Conservation (phyloP, 352 stramenopile genomes). For the Phytophthora parvispora region DNA sequence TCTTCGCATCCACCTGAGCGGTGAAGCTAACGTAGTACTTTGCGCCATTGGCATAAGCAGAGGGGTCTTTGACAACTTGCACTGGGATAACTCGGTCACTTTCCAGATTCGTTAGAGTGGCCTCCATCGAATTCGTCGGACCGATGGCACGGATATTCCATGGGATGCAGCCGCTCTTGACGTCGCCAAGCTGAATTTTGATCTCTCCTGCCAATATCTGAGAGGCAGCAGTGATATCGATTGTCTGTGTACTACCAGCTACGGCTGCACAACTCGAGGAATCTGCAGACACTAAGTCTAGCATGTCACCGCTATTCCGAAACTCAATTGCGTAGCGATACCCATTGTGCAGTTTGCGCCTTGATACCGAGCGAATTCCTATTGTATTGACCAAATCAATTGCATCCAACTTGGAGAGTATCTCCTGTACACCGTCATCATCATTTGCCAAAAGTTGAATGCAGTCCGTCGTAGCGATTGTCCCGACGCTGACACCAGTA, state of each 20-base stretch:
- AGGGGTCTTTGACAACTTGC: constrained; percentile 56
- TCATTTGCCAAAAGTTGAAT: constrained; percentile 54
- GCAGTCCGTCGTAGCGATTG: constrained; percentile 56
- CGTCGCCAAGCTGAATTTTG: constrained; percentile 48
- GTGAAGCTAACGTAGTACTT: constrained; percentile 66
- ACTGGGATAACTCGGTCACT: constrained; percentile 49
- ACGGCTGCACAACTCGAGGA: constrained; percentile 43
- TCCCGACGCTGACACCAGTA: constrained; percentile 22
- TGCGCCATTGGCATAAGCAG: constrained; percentile 35
- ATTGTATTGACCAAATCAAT: constrained; percentile 70
- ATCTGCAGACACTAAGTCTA: constrained; percentile 60
- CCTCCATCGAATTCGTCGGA: constrained; percentile 45
- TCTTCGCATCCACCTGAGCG: constrained; percentile 42
- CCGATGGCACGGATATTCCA: constrained; percentile 55
- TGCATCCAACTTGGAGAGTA: constrained; percentile 42
- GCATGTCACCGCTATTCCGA: constrained; percentile 57
- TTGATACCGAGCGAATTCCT: constrained; percentile 46
- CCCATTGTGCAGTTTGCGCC: constrained; percentile 40
- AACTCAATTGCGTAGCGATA: constrained; percentile 68
- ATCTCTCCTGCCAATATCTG: constrained; percentile 62
- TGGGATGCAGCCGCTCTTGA: constrained; percentile 48
- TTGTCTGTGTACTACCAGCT: constrained; percentile 64
- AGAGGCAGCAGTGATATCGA: constrained; percentile 57
- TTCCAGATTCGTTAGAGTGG: constrained; percentile 43
- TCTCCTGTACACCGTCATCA: constrained; percentile 54